Percentiles rank a stretch among this genome's conserved stretches.
phyloP scores from a whole-genome alignment of 345 rosid genomes.

The Alliaria petiolata region DNA sequence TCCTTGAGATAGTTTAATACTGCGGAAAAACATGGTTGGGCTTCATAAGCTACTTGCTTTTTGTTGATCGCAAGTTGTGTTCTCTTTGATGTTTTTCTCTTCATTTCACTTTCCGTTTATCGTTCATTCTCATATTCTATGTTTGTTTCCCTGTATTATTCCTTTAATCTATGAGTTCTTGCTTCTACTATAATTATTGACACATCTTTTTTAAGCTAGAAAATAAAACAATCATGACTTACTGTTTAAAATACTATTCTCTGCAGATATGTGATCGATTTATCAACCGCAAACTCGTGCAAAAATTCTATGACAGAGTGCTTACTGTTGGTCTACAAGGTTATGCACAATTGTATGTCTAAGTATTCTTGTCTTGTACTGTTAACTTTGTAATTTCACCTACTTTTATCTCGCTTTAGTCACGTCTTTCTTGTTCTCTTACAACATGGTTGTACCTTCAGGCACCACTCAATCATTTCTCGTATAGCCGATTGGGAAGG shows the following conservation, averaged over 20 bases:
- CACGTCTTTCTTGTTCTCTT: background rate
- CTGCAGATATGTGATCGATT: conserved; percentile 86
- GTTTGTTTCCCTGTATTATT: background rate
- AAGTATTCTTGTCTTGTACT: conserved; percentile 14
- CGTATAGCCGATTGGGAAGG: conserved; percentile 96
- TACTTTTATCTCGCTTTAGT: background rate
- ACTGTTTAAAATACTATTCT: background rate
- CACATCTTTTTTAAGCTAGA: background rate
- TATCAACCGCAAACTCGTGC: conserved; percentile 63
- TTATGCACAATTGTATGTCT: conserved; percentile 80
- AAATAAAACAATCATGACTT: background rate
- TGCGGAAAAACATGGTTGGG: background rate
- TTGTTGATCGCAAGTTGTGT: background rate
- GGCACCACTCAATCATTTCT: conserved; percentile 75
- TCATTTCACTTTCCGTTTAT: background rate
- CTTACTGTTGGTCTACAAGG: conserved; percentile 89
- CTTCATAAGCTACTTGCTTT: background rate
- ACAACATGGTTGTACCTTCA: conserved; percentile 31
- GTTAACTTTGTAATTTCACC: background rate
- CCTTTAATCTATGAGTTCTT: background rate
- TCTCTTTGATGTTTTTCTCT: background rate
- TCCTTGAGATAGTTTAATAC: background rate
- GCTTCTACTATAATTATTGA: background rate
- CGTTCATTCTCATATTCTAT: background rate
- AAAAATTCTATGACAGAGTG: conserved; percentile 75